Base-by-base conservation (phyloP, 441 rosid species). In the Syzygium syzygioides region DNA sequence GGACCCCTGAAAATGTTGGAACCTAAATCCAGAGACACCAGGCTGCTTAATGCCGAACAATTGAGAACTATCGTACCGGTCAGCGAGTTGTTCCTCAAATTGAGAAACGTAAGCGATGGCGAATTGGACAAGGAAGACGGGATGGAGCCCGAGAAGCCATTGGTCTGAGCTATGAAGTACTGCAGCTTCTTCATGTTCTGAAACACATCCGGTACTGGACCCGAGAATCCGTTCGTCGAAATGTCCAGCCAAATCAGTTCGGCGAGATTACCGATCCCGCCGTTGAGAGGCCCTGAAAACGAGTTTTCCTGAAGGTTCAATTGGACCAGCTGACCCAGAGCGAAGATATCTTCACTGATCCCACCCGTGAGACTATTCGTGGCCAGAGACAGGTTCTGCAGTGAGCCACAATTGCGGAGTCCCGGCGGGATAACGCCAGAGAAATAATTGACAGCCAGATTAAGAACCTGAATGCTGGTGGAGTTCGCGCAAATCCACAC, bases 61-160 rank as follows among this genome's bases (percentile, higher is more conserved):
- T 95, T 95, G 87, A 96, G 94, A 48, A 12, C 18, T 59, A 97
- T 88, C 50, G 83, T 83, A 90, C 97, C 98, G 12, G 54, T 89
- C 90, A 97, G 86, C 0, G 98, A 94, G 88, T 97, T 97, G 90
- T 97, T 97, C 94, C 97, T 91, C 92, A 97, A 88, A 91, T 94
- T 95, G 57, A 97, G 95, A 88, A 91, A 89, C 83, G 87, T 89
- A 89, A 97, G 92, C 25, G 91, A 88, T 4, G 91, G 90, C 7
- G 96, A 95, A 89, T 92, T 95, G 26, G 95, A 93, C 90, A 97
- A 89, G 52, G 98, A 93, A 48, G 9, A 28, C 17, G 99, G 99
- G 80, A 97, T 93, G 9, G 91, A 87, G 62, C 98, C 98, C 6
- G 5, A 76, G 90, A 97, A 95, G 3, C 23, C 34, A 89, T 97